Conservation (phyloP, 148 eudicot species). For the Rhododendron griersonianum region DNA sequence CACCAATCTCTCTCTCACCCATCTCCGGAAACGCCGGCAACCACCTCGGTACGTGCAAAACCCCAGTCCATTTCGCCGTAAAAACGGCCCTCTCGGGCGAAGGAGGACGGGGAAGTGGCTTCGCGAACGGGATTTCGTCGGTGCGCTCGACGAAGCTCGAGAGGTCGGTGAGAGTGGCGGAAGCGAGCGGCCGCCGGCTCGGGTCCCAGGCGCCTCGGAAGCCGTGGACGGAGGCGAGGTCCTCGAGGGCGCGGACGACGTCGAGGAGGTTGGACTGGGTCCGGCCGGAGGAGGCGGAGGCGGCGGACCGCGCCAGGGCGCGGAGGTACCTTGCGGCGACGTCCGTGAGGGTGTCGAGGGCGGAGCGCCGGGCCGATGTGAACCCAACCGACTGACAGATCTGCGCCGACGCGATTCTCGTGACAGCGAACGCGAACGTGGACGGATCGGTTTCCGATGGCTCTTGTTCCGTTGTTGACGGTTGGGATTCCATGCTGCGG, state of each 20-base stretch:
- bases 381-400: conserved; percentile 55
- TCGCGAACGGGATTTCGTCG: conserved; percentile 46
- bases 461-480: neutral
- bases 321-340: conserved; percentile 48
- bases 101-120: conserved; percentile 20
- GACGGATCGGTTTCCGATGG: neutral
- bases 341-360: conserved; percentile 43
- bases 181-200: conserved; percentile 2
- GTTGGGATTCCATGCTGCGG: neutral
- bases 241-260: conserved; percentile 45
- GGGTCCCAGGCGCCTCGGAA: conserved; percentile 30
- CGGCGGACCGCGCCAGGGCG: conserved; percentile 29
- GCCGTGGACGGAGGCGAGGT: conserved; percentile 34
- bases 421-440: conserved; percentile 18
- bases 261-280: conserved; percentile 47
- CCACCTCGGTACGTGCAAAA: conserved; percentile 58
- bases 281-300: conserved; percentile 37
- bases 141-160: conserved; percentile 22
- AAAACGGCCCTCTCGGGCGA: neutral
- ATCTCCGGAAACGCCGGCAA: conserved; percentile 56
- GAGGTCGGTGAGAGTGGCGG: conserved; percentile 25
- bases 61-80: neutral
- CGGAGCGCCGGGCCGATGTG: conserved; percentile 34
- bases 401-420: conserved; percentile 45
- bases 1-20: neutral